These are phyloP conservation scores for Malus domestica DNA, from an alignment of 306 rosid species.

Conservation along the genomic window DNA sequence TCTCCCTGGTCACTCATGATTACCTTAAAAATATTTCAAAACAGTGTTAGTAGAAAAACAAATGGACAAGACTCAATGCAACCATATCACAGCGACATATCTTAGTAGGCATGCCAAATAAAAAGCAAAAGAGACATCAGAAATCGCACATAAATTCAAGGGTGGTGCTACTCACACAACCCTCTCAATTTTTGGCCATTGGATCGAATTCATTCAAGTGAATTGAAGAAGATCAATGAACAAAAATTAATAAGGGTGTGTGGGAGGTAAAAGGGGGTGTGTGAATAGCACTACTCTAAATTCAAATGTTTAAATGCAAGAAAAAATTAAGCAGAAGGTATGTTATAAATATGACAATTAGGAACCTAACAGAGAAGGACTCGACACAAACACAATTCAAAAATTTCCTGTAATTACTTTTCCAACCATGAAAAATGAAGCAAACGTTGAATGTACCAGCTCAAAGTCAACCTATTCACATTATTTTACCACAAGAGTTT, in stretches of 20 bases:
- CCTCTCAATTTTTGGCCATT: too few relatives aligned
- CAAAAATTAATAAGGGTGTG: too few relatives aligned
- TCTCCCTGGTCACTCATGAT: slow-evolving; percentile 97
- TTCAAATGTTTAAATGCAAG: neutral
- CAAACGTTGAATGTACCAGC: neutral
- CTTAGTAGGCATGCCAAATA: neutral
- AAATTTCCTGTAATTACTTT: neutral
- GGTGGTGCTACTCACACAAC: too few relatives aligned
- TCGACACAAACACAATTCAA: neutral
- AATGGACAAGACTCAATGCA: neutral
- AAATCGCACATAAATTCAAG: neutral
- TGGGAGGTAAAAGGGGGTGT: too few relatives aligned
- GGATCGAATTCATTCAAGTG: too few relatives aligned
- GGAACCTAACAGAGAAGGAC: neutral
- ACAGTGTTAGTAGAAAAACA: slow-evolving; percentile 2
- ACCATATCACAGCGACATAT: neutral
- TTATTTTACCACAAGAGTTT: neutral
- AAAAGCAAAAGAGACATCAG: neutral
- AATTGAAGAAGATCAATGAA: too few relatives aligned
- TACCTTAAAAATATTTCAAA: slow-evolving; percentile 23
- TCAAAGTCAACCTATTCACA: neutral
- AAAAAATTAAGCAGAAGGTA: neutral
- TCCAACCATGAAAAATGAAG: neutral
- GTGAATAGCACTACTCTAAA: neutral
- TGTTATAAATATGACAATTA: neutral